Conservation (phyloP, 257 asterid genomes). For the Petrea volubilis region DNA sequence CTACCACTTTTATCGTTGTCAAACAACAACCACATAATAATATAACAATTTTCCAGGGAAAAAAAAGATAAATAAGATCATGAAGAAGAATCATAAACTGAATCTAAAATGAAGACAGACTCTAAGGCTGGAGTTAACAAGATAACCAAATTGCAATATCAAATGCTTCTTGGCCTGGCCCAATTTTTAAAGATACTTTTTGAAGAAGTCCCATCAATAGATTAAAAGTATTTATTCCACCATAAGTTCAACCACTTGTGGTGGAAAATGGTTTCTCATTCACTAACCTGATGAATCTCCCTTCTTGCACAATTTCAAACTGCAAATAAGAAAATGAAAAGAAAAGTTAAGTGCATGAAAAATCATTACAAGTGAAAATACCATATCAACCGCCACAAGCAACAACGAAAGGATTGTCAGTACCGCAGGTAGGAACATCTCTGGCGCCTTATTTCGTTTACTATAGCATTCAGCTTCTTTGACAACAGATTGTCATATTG, state of each 20-base stretch:
- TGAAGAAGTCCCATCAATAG: no score
- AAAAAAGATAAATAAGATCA: not conserved
- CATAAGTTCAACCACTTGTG: not conserved
- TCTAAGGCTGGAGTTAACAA: not conserved
- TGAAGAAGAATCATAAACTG: not conserved
- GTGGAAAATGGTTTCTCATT: not conserved
- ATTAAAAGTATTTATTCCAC: no score
- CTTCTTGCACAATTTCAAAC: conserved; percentile 88
- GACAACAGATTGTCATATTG: conserved; percentile 83
- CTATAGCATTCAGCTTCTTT: conserved; percentile 79
- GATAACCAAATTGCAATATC: not conserved
- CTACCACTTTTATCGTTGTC: not conserved
- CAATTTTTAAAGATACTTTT: not conserved
- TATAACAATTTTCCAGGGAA: not conserved
- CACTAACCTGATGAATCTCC: conserved; percentile 92
- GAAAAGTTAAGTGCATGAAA: conserved; percentile 13
- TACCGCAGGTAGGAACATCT: conserved; percentile 96
- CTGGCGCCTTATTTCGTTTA: conserved; percentile 94
- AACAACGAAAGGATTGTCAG: conserved; percentile 4
- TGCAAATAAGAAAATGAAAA: conserved; percentile 40
- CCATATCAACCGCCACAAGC: not conserved
- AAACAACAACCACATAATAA: not conserved
- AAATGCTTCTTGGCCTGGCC: not conserved
- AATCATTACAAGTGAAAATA: not conserved
- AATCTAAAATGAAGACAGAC: not conserved